These are phyloP conservation scores for Eucalyptus regnans DNA, from an alignment of 345 rosid genomes.

Conservation along the genomic window DNA sequence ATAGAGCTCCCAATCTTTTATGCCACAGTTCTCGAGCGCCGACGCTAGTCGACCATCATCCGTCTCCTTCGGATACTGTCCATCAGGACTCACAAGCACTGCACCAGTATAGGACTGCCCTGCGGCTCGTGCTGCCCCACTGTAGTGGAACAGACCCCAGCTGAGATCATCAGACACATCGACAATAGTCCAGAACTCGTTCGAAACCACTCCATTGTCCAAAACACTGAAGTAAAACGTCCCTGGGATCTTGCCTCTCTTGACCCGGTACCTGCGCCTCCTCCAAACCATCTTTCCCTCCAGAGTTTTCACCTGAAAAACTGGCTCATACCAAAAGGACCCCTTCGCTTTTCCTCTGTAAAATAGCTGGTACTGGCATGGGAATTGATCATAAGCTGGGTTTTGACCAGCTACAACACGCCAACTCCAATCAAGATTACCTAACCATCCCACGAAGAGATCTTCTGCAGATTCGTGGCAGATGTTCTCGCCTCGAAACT, in stretches of 20 bases:
- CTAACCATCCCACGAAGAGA: slow-evolving; percentile 88
- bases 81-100: slow-evolving; percentile 81
- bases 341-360: slow-evolving; percentile 89
- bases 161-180: slow-evolving; percentile 74
- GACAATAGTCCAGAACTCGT: slow-evolving; percentile 85
- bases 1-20: slow-evolving; percentile 86
- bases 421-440: slow-evolving; percentile 84
- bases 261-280: slow-evolving; percentile 77
- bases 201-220: slow-evolving; percentile 90
- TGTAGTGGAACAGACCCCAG: slow-evolving; percentile 89
- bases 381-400: slow-evolving; percentile 95
- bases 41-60: slow-evolving; percentile 21
- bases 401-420: slow-evolving; percentile 90
- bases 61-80: slow-evolving; percentile 47
- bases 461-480: slow-evolving; percentile 71
- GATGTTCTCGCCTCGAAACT: slow-evolving; percentile 46
- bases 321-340: slow-evolving; percentile 91
- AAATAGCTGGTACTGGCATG: slow-evolving; percentile 88
- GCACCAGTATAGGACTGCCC: slow-evolving; percentile 93
- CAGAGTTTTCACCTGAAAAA: slow-evolving; percentile 73
- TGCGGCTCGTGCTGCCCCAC: slow-evolving; percentile 86
- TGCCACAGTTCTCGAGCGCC: slow-evolving; percentile 67
- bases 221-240: slow-evolving; percentile 75
- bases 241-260: slow-evolving; percentile 54
- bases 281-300: slow-evolving; percentile 79